Conservation (phyloP, 768 basidiomycete species). For the Coprinopsis strossmayeri region DNA sequence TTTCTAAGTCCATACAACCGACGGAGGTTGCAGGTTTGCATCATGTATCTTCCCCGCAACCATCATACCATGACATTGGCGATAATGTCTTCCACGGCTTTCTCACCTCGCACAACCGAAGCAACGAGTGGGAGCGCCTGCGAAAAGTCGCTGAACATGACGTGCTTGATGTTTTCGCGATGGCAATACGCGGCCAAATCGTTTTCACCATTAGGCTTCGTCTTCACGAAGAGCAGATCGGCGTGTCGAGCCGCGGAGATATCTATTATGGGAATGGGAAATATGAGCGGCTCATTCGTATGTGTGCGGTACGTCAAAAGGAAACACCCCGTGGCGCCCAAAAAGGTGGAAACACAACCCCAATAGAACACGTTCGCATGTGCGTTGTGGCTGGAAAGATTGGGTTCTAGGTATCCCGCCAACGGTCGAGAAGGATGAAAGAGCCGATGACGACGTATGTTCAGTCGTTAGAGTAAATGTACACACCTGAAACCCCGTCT, state of each 20-base stretch:
- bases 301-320: neutral
- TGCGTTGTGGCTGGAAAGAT: too few species aligned
- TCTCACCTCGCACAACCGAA: conserved; percentile 66
- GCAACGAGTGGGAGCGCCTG: conserved; percentile 54
- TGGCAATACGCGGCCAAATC: conserved; percentile 83
- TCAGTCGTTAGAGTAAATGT: too few species aligned
- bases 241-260: conserved; percentile 90
- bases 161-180: conserved; percentile 70
- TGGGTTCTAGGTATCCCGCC: too few species aligned
- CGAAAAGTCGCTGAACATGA: conserved; percentile 70
- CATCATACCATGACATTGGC: too few species aligned
- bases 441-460: too few species aligned
- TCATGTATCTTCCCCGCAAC: too few species aligned
- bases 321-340: neutral
- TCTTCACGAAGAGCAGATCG: conserved; percentile 92
- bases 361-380: too few species aligned
- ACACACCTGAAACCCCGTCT: conserved; percentile 89
- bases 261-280: conserved; percentile 37
- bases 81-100: conserved; percentile 47
- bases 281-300: neutral
- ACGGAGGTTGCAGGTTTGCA: too few species aligned
- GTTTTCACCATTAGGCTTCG: conserved; percentile 70
- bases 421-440: too few species aligned
- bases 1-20: too few species aligned
- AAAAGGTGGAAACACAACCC: too few species aligned